phyloP scores from a whole-genome alignment of 805 yeast species.

The Candida ficus region DNA sequence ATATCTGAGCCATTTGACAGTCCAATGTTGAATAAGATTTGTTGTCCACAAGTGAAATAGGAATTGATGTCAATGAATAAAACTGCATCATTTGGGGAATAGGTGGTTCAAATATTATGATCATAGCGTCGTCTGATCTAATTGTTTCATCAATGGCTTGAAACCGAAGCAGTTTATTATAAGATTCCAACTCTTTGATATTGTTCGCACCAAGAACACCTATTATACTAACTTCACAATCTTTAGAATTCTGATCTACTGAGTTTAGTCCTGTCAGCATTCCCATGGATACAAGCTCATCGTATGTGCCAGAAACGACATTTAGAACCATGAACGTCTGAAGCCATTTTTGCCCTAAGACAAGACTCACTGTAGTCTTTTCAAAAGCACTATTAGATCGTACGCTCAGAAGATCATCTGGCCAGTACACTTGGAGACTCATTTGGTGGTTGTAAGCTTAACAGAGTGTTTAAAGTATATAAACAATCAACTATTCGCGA shows the following conservation, averaged over 20 bases:
- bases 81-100: constrained; percentile 66
- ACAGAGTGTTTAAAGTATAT: neutral
- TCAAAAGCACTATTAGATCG: constrained; percentile 5
- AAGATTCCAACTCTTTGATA: neutral
- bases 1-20: neutral
- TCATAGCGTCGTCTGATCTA: constrained; percentile 12
- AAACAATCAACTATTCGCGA: no score
- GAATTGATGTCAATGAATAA: constrained; percentile 68
- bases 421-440: constrained; percentile 28
- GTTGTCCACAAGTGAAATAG: constrained; percentile 43
- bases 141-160: constrained; percentile 4
- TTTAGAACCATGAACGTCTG: constrained; percentile 4
- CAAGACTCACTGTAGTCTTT: constrained; percentile 2
- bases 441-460: neutral
- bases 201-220: neutral
- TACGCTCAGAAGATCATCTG: constrained; percentile 24
- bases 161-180: neutral
- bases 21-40: neutral
- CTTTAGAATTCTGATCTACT: neutral
- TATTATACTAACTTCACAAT: neutral
- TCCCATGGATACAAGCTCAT: neutral
- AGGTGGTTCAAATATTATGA: constrained; percentile 68
- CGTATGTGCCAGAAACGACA: neutral
- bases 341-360: constrained; percentile 11
- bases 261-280: neutral